Base-by-base conservation (phyloP, 2,329 filamentous ascomycete genomes). In the Exophiala sp. region DNA sequence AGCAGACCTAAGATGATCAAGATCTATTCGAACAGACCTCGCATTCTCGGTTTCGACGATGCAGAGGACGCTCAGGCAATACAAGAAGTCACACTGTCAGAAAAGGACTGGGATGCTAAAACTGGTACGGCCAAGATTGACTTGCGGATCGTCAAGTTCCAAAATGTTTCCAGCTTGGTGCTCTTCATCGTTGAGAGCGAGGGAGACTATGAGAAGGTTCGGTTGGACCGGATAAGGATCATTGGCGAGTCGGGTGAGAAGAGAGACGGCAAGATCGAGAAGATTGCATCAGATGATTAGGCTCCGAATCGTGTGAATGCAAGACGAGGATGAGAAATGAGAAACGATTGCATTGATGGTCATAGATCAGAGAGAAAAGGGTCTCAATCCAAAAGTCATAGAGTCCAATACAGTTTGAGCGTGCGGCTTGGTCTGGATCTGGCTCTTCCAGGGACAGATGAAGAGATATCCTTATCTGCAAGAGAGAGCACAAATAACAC, bases 81-180 rank as follows among this genome's bases (percentile, higher is more conserved):
- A 12, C 94, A 99, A 72, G 80, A 79, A 48, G 83, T 96, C 55
- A 86, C 86, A 65, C 78, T 99, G 40, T 78, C 80, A 57, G 77
- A 85, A 42, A 78, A 81, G 48, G 89, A 96, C 66, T 99, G 94
- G 92, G 88, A 91, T 70, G 57, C 67, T 46, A 76, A 79, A 41
- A 83, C 88, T 11, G 87, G 85, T 47, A 92, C 89, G 7, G 87
- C 84, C 11, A 88, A 79, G 64, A 74, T 92, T 50, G 74, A 80
- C 41, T 75, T 97, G 65, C 88, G 91, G 11, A 96, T 92, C 67
- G 94, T 99, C 73, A 96, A 96, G 75, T 99, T 97, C 78, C 94
- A 97, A 75, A 95, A 91, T 68, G 88, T 96, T 50, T 87, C 84
- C 55, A 94, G 86, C 58, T 68, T 99, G 64, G 87, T 95, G 14